Conservation (phyloP, 1,139 yeast species). For the Suhomyces coccinellae region DNA sequence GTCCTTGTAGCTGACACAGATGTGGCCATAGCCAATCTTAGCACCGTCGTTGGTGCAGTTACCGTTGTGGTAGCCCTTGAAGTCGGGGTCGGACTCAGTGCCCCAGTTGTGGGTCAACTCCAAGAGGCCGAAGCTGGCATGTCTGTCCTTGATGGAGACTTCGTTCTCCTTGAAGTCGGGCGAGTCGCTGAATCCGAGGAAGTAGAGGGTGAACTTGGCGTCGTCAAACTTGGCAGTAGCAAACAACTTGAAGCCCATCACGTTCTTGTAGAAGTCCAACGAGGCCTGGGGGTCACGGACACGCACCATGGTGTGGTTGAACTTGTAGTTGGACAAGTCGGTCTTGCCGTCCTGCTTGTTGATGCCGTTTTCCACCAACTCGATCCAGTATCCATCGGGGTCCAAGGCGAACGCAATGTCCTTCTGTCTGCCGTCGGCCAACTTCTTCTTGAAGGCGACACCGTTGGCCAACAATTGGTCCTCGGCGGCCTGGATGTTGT, state of each 20-base stretch:
- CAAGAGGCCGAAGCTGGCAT: constrained; percentile 62
- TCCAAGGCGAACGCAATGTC: constrained; percentile 92
- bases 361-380: constrained; percentile 66
- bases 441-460: constrained; percentile 77
- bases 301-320: constrained; percentile 93
- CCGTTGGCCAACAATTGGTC: constrained; percentile 54
- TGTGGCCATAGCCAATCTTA: constrained; percentile 84
- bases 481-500: constrained; percentile 69
- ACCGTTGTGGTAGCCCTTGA: constrained; percentile 79
- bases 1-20: constrained; percentile 71
- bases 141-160: constrained; percentile 28
- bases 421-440: constrained; percentile 87
- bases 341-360: constrained; percentile 41
- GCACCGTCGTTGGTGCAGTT: constrained; percentile 56
- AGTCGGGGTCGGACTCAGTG: constrained; percentile 73
- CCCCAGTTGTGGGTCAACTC: constrained; percentile 97
- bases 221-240: constrained; percentile 54
- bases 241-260: constrained; percentile 76
- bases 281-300: constrained; percentile 81
- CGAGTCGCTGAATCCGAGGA: constrained; percentile 66
- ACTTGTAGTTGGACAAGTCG: constrained; percentile 48
- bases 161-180: constrained; percentile 39
- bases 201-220: constrained; percentile 84
- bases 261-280: constrained; percentile 71
- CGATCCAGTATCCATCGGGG: constrained; percentile 97